Evolutionary conservation across 208 protist genomes (phyloP), one percentile per base, ranked within the genome.

Genomic region (Leishmania mexicana): DNA sequence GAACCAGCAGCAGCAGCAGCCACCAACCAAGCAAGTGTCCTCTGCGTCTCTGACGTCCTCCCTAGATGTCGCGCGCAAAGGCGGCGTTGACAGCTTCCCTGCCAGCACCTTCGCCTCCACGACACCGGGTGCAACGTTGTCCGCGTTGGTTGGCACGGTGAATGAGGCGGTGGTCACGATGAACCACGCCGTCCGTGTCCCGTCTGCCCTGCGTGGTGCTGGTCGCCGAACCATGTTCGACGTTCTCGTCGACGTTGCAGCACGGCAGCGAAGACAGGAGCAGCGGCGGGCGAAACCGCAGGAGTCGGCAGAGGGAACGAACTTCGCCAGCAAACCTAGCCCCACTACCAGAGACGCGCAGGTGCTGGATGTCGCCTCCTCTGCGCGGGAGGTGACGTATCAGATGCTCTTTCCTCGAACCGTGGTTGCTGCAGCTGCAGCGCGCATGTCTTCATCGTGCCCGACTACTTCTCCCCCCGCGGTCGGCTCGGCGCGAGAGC

Each of bases 211-310:
- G 62, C 92, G 80, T 31, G 49, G 80, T 21, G 89, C 92, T 2
- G 87, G 81, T n/a, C 89, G 93, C 6, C 90, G 93, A 45, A 94
- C 93, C n/a, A 94, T 96, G 93, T 85, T 92, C 54, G 92, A 96
- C 75, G 81, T 94, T 38, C 72, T 96, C 47, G 68, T 74, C 4
- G 75, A 89, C 51, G 31, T 84, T n/a, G 62, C 49, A 15, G 75
- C 53, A 40, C n/a, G 24, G 11, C 35, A 78, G 75, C 57, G 75
- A 38, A 17, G 35, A 54, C 19, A 54, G n/a, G 68, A 49, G 7
- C n/a, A 45, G 67, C 11, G 42, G 45, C 19, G 45, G 35, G 42
- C 60, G 57, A 51, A 31, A 45, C 57, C 13, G 62, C 75, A 35
- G 19, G 54, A 68, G 40, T 35, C 35, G 0, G 67, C 57, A 51